Evolutionary conservation across 2,329 filamentous ascomycete genomes (phyloP), one percentile per base, ranked within the genome.

Genomic region (Penicillium griseofulvum): DNA sequence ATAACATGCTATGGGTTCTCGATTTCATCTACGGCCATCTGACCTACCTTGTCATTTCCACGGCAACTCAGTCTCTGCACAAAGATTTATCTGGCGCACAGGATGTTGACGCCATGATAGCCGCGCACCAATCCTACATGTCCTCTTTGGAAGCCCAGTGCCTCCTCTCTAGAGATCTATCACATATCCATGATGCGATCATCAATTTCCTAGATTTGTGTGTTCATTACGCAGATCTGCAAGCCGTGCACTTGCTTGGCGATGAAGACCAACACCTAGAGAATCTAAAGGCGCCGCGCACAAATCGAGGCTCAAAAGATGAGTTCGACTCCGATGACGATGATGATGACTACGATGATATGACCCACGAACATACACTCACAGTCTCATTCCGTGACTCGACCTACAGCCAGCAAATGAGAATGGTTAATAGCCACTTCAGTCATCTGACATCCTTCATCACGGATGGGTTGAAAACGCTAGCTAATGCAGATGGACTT

Each of bases 71-170:
- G 2, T 76, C 78, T 29, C 82, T 97, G 76, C 75, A 76, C 6
- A 69, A 72, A 2, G 76, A 80, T 0, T 80, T 97, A 49, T 72
- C 74, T 14, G 74, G 76, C 6, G 85, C 90, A 0, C 79, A 81
- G 26, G 90, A 93, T 62, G 84, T 97, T 10, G 91, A 97, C 68
- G 82, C 82, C 26, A 95, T 97, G 89, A 86, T 91, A 26, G 74
- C 74, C 1, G 80, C 86, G 0, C 91, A 96, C 68, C 74, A 82
- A 5, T 69, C 72, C 0, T 93, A 88, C 65, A 76, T 88, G 42
- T 80, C 78, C 42, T 80, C 80, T 2, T 75, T 94, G 11, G 77
- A 86, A 53, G 82, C 85, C 31, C 86, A 90, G 60, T 84, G 88
- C 10, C 82, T 94, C 24, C 81, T 95, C 0, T 85, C 87, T 0